Evolutionary conservation across 1,284 basidiomycete species (phyloP), one percentile per base, ranked within the genome.

Genomic region (Austroboletus novae-zelandiae): DNA sequence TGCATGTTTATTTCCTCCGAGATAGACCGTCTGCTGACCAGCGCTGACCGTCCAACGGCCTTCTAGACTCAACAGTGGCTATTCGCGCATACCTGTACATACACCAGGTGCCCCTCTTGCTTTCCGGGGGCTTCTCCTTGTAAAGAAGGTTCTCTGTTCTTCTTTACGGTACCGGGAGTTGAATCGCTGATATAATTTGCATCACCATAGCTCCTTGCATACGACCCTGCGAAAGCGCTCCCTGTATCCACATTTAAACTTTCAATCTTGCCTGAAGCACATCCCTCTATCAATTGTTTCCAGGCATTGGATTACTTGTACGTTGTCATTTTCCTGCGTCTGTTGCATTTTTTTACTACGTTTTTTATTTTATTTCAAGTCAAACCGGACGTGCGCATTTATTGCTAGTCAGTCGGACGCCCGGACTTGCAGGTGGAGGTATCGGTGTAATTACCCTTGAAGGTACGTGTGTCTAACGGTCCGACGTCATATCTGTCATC

Each of bases 301-400:
- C 89, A 90, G 60, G 89, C 88, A 0, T 67, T 91, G 35, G 88
- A 91, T 69, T 91, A 94, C 71, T 89, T 94, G 91, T 89, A 59
- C 49, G 82, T 66, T 6, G 20, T 11, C 5, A 9, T 30, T 30
- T 30, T 30, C 29, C 9, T 2, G 29, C 29, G 11, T 30, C 10
- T 11, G 9, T 30, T 30, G 29, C 11, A 11, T 30, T 11, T 8
- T 9, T 29, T 29, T 3, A n/a, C n/a, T n/a, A n/a, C n/a, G n/a
- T n/a, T n/a, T n/a, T n/a, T n/a, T n/a, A n/a, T n/a, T n/a, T 68
- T 71, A 56, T 71, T 72, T 72, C 15, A 61, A 94, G 92, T 78
- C 96, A 98, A 78, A 96, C 94, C 3, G 96, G 96, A 8, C 85
- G 94, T 45, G 92, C 94, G 1, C 96, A 99, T 71, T 77, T 98